Evolutionary conservation across 2,329 filamentous ascomycete species (phyloP), one percentile per base, ranked within the genome.

Genomic region (Fusarium sacchari): DNA sequence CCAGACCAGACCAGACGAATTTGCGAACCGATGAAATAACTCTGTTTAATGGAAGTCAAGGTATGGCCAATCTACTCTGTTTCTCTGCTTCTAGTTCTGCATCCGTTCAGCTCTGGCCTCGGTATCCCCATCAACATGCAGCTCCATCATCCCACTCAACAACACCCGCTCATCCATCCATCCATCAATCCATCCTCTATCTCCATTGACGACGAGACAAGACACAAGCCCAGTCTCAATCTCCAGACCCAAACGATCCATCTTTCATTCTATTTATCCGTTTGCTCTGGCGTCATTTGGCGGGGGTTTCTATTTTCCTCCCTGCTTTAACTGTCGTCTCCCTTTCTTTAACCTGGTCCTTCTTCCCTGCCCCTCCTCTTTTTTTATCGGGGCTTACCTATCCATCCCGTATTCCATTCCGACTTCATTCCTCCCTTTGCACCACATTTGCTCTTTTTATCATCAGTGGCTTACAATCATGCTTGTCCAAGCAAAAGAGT

Each of bases 321-420:
- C 69, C 71, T 63, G 42, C 42, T 56, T 53, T 67, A 42, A 53
- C 59, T 64, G 55, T 62, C 42, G 47, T 70, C 72, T 64, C 65
- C 72, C 72, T 74, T 72, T 46, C 49, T 66, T 56, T 63, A 66
- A 53, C 58, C 53, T 72, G 39, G 61, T 42, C 30, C 50, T 64
- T 57, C 73, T 71, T 49, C 75, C 75, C 75, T 73, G 74, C 76
- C 76, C 76, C 76, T 75, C 65, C 73, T 71, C 73, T 77, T 78
- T 76, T 76, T 73, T 58, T 58, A 69, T 69, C 71, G 63, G 71
- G 69, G 67, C 63, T 67, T 67, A 67, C 60, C 59, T 66, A 68
- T 69, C 73, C 67, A 69, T 78, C 66, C 74, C 55, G 67, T 70
- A 69, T 69, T 65, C 65, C 34, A 69, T 69, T 68, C 74, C 63